phyloP scores from a whole-genome alignment of 768 basidiomycete species.

The Gloeostereum incarnatum region DNA sequence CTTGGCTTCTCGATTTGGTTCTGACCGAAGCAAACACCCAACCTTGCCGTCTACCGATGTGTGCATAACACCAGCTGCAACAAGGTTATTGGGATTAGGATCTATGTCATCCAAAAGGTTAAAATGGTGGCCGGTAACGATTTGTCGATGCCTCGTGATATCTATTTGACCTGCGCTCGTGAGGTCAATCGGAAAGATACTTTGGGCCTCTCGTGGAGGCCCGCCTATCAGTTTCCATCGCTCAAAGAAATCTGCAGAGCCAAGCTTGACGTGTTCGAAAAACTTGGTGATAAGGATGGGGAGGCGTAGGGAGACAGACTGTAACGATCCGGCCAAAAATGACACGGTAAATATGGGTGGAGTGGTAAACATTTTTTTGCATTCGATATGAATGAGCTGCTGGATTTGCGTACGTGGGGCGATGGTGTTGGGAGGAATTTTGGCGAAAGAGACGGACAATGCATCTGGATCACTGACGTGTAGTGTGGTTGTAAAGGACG shows the following conservation, averaged over 20 bases:
- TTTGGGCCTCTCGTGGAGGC: conserved; percentile 85
- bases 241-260: conserved; percentile 86
- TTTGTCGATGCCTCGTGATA: conserved; percentile 57
- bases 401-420: conserved; percentile 82
- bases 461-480: conserved; percentile 67
- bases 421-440: conserved; percentile 81
- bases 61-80: conserved; percentile 94
- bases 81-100: conserved; percentile 89
- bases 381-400: conserved; percentile 90
- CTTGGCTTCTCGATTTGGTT: conserved; percentile 95
- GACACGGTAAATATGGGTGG: conserved; percentile 81
- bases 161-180: conserved; percentile 66
- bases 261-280: conserved; percentile 86
- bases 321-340: conserved; percentile 88
- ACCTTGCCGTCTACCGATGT: conserved; percentile 90
- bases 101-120: conserved; percentile 80
- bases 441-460: conserved; percentile 77
- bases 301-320: conserved; percentile 73
- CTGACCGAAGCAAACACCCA: conserved; percentile 85
- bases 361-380: conserved; percentile 74
- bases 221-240: conserved; percentile 98
- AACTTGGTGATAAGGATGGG: conserved; percentile 90
- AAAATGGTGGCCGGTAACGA: conserved; percentile 71
- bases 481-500: conserved; percentile 82
- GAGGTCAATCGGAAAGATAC: conserved; percentile 73